Evolutionary conservation across 208 protist genomes (phyloP), one percentile per base, ranked within the genome.

Genomic region (Giardia muris): DNA sequence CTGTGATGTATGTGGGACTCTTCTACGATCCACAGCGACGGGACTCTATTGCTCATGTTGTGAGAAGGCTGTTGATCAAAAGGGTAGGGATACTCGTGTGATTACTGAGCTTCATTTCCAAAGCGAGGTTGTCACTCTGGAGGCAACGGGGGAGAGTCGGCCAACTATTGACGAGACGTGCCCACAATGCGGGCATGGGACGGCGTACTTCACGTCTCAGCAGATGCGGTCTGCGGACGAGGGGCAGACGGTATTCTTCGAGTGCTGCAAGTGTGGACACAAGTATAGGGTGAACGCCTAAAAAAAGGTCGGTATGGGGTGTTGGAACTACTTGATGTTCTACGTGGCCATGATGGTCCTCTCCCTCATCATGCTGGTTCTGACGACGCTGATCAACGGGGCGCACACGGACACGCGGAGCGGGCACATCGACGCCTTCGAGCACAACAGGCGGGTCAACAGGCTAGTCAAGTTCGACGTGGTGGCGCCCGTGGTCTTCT

Each of bases 201-300:
- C 95, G 89, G 93, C 95, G 87, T 94, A 86, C 93, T 96, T 96
- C 92, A 94, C 92, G 89, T 96, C 95, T 19, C 93, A 92, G 87
- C 95, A 96, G 93, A 93, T 96, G 44, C 93, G 95, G 67, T 95
- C 94, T 42, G 95, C 95, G 44, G 95, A 96, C 94, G 96, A 96
- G 95, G 95, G 96, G 67, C 94, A 95, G 67, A 96, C 96, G 42
- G 91, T 96, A 30, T 96, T 96, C 87, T 96, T 95, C 89, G 95
- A 95, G 43, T 96, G 96, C 92, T 19, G 86, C 0, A 94, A 95
- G 47, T 96, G 96, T 47, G 44, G 87, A 1, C 45, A 47, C 87
- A 90, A 90, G 45, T 47, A 47, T n/a, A 90, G 45, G n/a, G n/a
- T 1, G 30, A 90, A 90, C 45, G 48, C 87, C n/a, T 90, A 45